Evolutionary conservation across 2,329 filamentous ascomycete species (phyloP).

Genomic region (Microsporum audouinii): DNA sequence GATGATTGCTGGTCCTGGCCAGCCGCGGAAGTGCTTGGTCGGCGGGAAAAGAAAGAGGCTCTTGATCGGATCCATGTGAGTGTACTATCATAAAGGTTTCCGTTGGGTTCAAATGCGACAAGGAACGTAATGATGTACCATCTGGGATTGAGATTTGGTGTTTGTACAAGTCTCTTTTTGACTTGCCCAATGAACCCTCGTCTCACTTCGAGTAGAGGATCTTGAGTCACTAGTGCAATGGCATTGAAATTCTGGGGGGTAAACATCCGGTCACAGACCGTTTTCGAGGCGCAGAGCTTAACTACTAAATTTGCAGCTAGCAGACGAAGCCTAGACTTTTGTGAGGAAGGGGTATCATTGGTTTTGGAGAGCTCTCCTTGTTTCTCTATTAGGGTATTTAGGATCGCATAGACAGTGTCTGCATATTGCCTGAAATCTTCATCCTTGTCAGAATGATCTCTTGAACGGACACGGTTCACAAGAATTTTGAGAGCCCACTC

Average conservation of each 20-base stretch:
- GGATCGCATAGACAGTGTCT: conserved; percentile 61
- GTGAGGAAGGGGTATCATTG: conserved; percentile 61
- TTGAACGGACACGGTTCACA: conserved; percentile 68
- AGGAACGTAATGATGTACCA: conserved; percentile 89
- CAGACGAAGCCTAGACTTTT: conserved; percentile 71
- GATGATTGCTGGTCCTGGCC: conserved; percentile 40
- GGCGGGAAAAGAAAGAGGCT: conserved; percentile 51
- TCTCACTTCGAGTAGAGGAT: conserved; percentile 61
- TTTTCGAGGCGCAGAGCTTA: conserved; percentile 69
- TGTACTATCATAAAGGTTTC: conserved; percentile 60
- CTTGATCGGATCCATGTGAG: conserved; percentile 84
- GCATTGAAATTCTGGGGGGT: conserved; percentile 65
- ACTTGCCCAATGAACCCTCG: conserved; percentile 69
- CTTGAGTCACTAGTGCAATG: conserved; percentile 70
- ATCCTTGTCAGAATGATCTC: conserved; percentile 39
- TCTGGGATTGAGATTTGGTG: conserved; percentile 62
- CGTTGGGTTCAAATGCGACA: conserved; percentile 75
- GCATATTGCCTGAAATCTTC: conserved; percentile 43
- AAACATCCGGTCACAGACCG: conserved; percentile 61
- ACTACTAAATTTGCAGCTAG: conserved; percentile 68
- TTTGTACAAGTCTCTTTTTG: conserved; percentile 53
- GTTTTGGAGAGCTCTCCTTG: conserved; percentile 71
- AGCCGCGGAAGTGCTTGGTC: conserved; percentile 23
- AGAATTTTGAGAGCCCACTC: conserved; percentile 72
- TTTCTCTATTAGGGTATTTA: conserved; percentile 62